Base-by-base conservation (phyloP, 2,329 filamentous ascomycete species). In the Sporothrix dimorphospora region DNA sequence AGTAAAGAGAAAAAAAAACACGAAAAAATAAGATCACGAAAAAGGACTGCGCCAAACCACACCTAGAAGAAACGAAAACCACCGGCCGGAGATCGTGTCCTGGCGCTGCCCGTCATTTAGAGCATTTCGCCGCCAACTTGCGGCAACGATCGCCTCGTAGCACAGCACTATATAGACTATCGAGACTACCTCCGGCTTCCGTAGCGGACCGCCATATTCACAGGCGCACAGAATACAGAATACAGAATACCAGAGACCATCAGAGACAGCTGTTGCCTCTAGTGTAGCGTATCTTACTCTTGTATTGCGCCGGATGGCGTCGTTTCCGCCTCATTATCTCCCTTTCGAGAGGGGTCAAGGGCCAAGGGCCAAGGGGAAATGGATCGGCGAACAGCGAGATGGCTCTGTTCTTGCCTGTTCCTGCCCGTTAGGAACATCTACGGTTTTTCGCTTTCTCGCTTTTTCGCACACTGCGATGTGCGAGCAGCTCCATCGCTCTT, bases 271-370 rank as follows among this genome's bases (percentile, higher is more conserved):
- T 11, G 61, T 49, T 42, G 40, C 24, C 61, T 49, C 7, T 34
- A 66, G n/a, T 16, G 38, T 63, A 63, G 59, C 59, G 59, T 63
- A n/a, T n/a, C n/a, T n/a, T n/a, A 11, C 38, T 63, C 45, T 63
- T 45, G 19, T 21, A 40, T 61, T 19, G 55, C 21, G 30, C 55
- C 34, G 34, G 14, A 45, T 27, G 59, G 61, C 40, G 61, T 66
- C 16, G 61, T 34, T 30, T 27, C 24, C 24, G 14, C 61, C 7
- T 49, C 42, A 66, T 30, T 49, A 49, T 66, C 61, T 45, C 21
- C 40, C 61, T 63, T 27, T 24, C n/a, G n/a, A 34, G 59, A 42
- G 38, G 59, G n/a, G n/a, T n/a, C n/a, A n/a, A n/a, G n/a, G 38
- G 38, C 34, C 12, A 24, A 14, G 57, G 61, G 21, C 61, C 19